Evolutionary conservation across 495 filamentous ascomycete species (phyloP), one percentile per base, ranked within the genome.

Genomic region (Hypoxylon cercidicola): DNA sequence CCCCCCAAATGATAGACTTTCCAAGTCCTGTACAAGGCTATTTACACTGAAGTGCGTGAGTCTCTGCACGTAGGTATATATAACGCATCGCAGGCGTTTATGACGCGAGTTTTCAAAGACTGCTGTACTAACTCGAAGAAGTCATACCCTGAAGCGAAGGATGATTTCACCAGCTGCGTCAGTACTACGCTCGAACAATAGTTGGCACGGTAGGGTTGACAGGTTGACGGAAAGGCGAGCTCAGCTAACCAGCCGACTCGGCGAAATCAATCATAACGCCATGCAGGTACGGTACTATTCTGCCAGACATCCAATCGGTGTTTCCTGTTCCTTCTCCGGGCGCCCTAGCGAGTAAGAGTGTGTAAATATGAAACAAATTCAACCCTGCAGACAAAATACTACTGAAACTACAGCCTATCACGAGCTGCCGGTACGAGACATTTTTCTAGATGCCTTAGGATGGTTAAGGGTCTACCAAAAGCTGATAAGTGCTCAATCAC

Each of bases 1-100:
- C 65, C 65, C 64, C 65, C 65, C 54, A 15, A 57, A 37, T 43
- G 46, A 56, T 64, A 55, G 45, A 60, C 43, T 49, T 50, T 5
- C 49, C 32, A 55, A 47, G 40, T 55, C 39, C 23, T 32, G 15
- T 50, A 13, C 19, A 32, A 59, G 37, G 16, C 39, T 41, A 55
- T 16, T 30, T 28, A 16, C 40, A 20, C 30, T 32, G 3, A 11
- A 2, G 30, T 10, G 30, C 10, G 8, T 11, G 30, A 32, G 8
- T 32, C 30, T 32, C 30, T 32, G 23, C 23, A 32, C 30, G 7
- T 32, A 32, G 3, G 3, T 32, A 11, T 28, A 11, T 32, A 32
- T 32, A 32, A 7, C 7, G 30, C 30, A 32, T 4, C 30, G 30
- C 30, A 10, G 30, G 10, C 8, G 30, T 7, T n/a, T 3, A 28